Evolutionary conservation across 768 basidiomycete species (phyloP).

Genomic region (Hypholoma fasciculare): DNA sequence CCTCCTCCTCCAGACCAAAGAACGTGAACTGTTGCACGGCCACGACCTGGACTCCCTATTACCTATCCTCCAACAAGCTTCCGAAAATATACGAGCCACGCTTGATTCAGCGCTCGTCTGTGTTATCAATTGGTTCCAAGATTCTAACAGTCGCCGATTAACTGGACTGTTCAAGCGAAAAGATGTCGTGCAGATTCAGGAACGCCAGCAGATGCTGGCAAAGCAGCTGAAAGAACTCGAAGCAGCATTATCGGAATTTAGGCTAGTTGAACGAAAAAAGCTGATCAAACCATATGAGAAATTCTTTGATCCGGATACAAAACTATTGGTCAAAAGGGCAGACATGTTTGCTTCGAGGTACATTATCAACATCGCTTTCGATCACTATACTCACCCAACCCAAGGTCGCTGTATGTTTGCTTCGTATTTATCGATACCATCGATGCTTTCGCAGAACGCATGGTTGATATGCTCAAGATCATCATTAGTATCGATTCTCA

Average conservation of each 20-base stretch:
- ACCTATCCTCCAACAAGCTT: slow-evolving; percentile 39
- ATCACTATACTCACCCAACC: background rate
- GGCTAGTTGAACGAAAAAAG: slow-evolving; percentile 32
- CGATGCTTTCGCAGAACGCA: slow-evolving; percentile 38
- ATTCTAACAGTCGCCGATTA: slow-evolving; percentile 38
- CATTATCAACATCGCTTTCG: background rate
- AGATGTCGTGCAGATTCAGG: slow-evolving; percentile 20
- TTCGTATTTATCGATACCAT: slow-evolving; percentile 46
- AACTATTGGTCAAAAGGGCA: slow-evolving; percentile 21
- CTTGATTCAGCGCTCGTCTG: slow-evolving; percentile 25
- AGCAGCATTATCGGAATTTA: slow-evolving; percentile 30
- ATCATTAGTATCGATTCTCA: slow-evolving; percentile 33
- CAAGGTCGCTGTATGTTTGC: slow-evolving; percentile 43
- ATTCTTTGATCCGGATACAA: slow-evolving; percentile 40
- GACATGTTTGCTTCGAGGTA: slow-evolving; percentile 43
- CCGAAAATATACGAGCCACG: slow-evolving; percentile 31
- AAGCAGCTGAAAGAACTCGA: slow-evolving; percentile 23
- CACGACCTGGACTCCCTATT: slow-evolving; percentile 41
- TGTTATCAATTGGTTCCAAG: slow-evolving; percentile 33
- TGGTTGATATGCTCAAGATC: slow-evolving; percentile 30
- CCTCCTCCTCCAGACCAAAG: slow-evolving; percentile 26
- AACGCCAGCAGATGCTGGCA: slow-evolving; percentile 26
- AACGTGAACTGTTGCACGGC: slow-evolving; percentile 38
- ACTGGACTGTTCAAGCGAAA: slow-evolving; percentile 24
- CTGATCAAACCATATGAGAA: slow-evolving; percentile 41